Conservation (phyloP, 73 alveolate genomes). For the Paramecium caudatum region DNA sequence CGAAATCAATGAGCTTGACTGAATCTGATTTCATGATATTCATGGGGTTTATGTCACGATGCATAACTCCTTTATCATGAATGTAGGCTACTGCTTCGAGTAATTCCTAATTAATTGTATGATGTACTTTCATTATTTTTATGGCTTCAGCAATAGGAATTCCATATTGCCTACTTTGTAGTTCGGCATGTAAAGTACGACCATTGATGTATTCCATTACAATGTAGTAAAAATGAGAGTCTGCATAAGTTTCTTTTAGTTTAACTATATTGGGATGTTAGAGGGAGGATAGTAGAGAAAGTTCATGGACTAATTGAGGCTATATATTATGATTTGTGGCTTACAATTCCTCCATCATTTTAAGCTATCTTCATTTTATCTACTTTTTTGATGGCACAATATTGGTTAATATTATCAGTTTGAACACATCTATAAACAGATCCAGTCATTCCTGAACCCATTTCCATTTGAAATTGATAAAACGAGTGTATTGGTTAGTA, state of each 20-base stretch:
- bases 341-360: constrained; percentile 66
- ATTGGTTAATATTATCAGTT: not conserved
- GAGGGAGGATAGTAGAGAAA: constrained; percentile 1
- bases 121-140: constrained; percentile 45
- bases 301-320: constrained; percentile 60
- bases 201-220: constrained; percentile 64
- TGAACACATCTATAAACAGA: constrained; percentile 35
- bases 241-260: constrained; percentile 60
- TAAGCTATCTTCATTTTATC: constrained; percentile 44
- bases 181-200: constrained; percentile 8
- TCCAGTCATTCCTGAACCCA: constrained; percentile 66
- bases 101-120: not conserved
- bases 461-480: constrained; percentile 43
- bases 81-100: constrained; percentile 42
- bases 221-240: constrained; percentile 6
- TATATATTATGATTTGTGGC: not conserved
- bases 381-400: constrained; percentile 42
- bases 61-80: constrained; percentile 68
- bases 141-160: not conserved
- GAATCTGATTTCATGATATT: constrained; percentile 49
- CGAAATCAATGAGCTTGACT: constrained; percentile 63
- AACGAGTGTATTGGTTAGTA: constrained; percentile 26
- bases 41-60: constrained; percentile 68
- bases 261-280: constrained; percentile 56
- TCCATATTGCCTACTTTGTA: not conserved